Base-by-base conservation (phyloP, 2,329 filamentous ascomycete species). In the Aspergillus spinulosporus region DNA sequence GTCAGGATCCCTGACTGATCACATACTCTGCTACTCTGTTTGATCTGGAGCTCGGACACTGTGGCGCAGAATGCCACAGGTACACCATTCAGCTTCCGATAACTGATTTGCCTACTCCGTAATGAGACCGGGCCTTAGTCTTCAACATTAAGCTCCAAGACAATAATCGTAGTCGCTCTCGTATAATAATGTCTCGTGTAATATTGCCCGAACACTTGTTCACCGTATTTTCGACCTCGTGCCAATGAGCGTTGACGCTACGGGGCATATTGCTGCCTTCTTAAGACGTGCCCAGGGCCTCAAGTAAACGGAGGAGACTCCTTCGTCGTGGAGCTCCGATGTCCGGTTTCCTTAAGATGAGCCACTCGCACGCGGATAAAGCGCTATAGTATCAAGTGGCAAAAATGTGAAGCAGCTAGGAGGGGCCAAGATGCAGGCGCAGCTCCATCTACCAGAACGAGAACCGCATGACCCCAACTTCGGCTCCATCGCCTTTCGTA, bases 41-140 rank as follows among this genome's bases (percentile, higher is more conserved):
- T 37, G 50, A 52, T 52, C 50, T 47, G 11, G 32, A 52, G 43
- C 50, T 52, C 34, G 21, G 50, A 50, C 28, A 28, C 34, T 52
- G 50, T 47, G 50, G 50, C 43, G 50, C 50, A 5, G 31, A 31
- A 31, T 47, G 44, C 26, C 14, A 47, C 21, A 52, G 31, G 49
- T 11, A 46, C 50, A 21, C 50, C 31, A 32, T 34, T 52, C 34
- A 42, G 21, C 43, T 4, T 46, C 43, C 43, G 42, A 46, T 37
- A 37, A 42, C 39, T 9, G 15, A 37, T 15, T 11, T 9, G 21
- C n/a, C 14, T 21, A 21, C 21, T 21, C 21, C 21, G 21, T 14
- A 29, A 52, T 29, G 50, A 46, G 39, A 45, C 42, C 14, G 7
- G 32, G 21, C 6, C 31, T 21, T 31, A 42, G 21, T 52, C 9